These are phyloP conservation scores for Trypanosomatidae sp. DNA, from an alignment of 208 protist species.

Conservation along the genomic window DNA sequence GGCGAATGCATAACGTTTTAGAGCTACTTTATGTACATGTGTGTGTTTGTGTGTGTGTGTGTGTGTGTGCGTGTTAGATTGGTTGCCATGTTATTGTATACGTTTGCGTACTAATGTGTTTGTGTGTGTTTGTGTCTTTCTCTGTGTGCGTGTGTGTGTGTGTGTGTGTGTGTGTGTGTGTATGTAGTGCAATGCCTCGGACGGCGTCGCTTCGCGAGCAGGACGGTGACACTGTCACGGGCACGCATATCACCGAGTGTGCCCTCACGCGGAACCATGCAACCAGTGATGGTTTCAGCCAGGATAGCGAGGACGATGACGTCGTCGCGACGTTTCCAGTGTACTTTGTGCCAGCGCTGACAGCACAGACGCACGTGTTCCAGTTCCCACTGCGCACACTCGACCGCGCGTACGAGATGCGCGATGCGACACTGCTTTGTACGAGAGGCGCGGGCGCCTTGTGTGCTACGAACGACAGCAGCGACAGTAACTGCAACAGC, in stretches of 20 bases:
- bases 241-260: neutral
- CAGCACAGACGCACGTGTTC: constrained; percentile 67
- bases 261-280: neutral
- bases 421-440: constrained; percentile 35
- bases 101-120: neutral
- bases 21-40: neutral
- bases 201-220: neutral
- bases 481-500: neutral
- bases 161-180: neutral
- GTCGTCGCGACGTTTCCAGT: constrained; percentile 72
- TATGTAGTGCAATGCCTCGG: neutral
- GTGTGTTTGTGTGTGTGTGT: too few species aligned
- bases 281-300: neutral
- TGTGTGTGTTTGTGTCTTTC: neutral
- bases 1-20: neutral
- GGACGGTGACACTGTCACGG: neutral
- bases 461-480: neutral
- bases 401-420: constrained; percentile 61
- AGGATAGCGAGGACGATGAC: constrained; percentile 34
- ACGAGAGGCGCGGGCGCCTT: constrained; percentile 12
- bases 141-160: neutral
- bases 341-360: constrained; percentile 39
- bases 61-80: neutral
- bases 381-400: constrained; percentile 66
- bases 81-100: neutral